Evolutionary conservation across 2,329 filamentous ascomycete genomes (phyloP), one percentile per base, ranked within the genome.

Genomic region (Pleoardoris graminearum): DNA sequence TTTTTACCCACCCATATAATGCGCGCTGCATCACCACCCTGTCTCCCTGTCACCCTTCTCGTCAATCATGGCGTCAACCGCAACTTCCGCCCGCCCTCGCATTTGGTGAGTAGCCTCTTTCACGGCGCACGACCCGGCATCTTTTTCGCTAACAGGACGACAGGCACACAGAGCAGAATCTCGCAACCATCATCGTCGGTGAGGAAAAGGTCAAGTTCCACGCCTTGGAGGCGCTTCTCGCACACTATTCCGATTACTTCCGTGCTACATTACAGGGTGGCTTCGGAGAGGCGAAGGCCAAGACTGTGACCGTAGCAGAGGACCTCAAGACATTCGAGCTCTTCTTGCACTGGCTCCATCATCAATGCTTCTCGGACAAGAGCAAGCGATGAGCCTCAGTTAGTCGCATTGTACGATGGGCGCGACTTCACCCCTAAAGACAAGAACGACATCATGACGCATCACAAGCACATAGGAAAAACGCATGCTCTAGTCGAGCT

Each of bases 261-360:
- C 45, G 42, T 14, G 48, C 33, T 1, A 59, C 62, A n/a, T 29
- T 63, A 1, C 49, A 42, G 1, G 42, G 49, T 1, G 12, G 17
- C 1, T 59, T 53, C 35, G 35, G 43, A 30, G 59, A 64, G 35
- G 47, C 54, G 1, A 4, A 39, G 14, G 50, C 56, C 7, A 55
- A 57, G 5, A 54, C 51, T 2, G 54, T 70, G 11, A 59, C 59
- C 14, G 48, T 71, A 2, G 47, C 51, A 7, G 61, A 68, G 7
- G 65, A 61, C 8, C 53, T 51, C 0, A 27, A 46, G 7, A 54
- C 55, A 3, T 62, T 71, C 29, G 58, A 65, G 23, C 41, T 65
- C 45, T 65, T 68, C 51, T 41, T 65, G n/a, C 38, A 66, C 42
- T 71, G 62, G 59, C 42, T 66, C 4, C 63, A 66, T 36, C 46